Conservation (phyloP, 495 filamentous ascomycete species). For the Poronia punctata region DNA sequence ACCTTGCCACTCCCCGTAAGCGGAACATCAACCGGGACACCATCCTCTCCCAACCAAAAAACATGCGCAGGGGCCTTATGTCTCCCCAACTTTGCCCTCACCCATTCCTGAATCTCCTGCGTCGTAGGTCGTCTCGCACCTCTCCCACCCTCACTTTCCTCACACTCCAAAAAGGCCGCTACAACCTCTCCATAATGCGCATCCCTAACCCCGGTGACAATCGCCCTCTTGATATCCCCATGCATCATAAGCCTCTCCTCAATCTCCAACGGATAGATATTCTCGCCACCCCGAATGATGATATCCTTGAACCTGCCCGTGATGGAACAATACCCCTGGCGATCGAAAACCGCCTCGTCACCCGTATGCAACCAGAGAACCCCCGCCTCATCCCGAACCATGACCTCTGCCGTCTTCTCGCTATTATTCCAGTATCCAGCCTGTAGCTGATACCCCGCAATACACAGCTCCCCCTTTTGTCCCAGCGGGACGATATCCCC, state of each 20-base stretch:
- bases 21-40: conserved; percentile 49
- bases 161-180: conserved; percentile 50
- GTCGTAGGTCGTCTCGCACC: conserved; percentile 29
- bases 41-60: conserved; percentile 58
- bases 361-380: conserved; percentile 62
- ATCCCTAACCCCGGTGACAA: conserved; percentile 58
- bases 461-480: conserved; percentile 56
- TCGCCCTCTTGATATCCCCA: conserved; percentile 46
- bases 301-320: conserved; percentile 61
- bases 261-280: conserved; percentile 66
- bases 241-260: conserved; percentile 59
- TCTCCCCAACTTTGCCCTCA: conserved; percentile 51
- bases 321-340: conserved; percentile 56
- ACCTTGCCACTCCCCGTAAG: conserved; percentile 68
- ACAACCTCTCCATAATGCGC: conserved; percentile 62
- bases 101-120: conserved; percentile 53
- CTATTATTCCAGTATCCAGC: conserved; percentile 65
- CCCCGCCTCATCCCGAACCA: conserved; percentile 51
- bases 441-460: conserved; percentile 61
- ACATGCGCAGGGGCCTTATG: conserved; percentile 63
- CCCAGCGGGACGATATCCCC: conserved; percentile 55
- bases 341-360: conserved; percentile 62
- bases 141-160: conserved; percentile 12
- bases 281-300: conserved; percentile 55
- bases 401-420: conserved; percentile 59